Percentiles rank a stretch among this genome's conserved stretches.
These are phyloP conservation scores for Boletus edulis DNA, from an alignment of 768 basidiomycete genomes.

Conservation along the genomic window DNA sequence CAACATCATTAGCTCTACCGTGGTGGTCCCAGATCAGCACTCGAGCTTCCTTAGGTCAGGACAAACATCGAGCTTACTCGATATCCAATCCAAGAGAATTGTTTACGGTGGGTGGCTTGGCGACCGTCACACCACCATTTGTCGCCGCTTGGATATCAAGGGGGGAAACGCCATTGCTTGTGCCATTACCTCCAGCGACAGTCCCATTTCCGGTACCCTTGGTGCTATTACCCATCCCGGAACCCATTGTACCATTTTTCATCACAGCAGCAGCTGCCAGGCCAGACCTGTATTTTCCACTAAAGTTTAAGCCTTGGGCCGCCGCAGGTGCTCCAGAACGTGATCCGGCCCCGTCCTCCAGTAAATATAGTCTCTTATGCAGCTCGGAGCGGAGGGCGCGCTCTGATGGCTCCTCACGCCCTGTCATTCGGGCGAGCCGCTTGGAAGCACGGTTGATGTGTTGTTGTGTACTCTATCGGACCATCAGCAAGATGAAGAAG, in stretches of 20 bases:
- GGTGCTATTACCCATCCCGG: constrained; percentile 1
- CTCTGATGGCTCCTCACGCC: constrained; percentile 49
- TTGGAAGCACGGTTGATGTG: constrained; percentile 62
- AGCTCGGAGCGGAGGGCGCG: constrained; percentile 46
- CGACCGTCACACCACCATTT: constrained; percentile 40
- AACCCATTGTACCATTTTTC: constrained; percentile 1
- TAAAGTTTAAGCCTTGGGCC: constrained; percentile 2
- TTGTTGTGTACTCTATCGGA: constrained; percentile 59
- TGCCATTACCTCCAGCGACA: constrained; percentile 8
- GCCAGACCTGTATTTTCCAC: constrained; percentile 10
- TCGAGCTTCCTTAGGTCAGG: background rate
- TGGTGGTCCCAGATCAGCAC: background rate
- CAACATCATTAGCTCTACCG: constrained; percentile 48
- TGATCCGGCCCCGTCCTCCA: constrained; percentile 29
- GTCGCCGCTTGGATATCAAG: constrained; percentile 36
- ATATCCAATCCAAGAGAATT: constrained; percentile 70
- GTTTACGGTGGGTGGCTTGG: constrained; percentile 39
- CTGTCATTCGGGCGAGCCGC: constrained; percentile 69
- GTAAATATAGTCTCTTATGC: constrained; percentile 38
- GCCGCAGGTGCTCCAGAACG: background rate
- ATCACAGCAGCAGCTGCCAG: constrained; percentile 1
- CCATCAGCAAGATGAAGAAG: background rate
- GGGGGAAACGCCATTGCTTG: constrained; percentile 32
- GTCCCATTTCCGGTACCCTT: constrained; percentile 7
- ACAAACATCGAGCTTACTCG: constrained; percentile 43